These are phyloP conservation scores for Rhododendron kiyosumense DNA, from an alignment of 148 eudicot genomes.

Conservation along the genomic window DNA sequence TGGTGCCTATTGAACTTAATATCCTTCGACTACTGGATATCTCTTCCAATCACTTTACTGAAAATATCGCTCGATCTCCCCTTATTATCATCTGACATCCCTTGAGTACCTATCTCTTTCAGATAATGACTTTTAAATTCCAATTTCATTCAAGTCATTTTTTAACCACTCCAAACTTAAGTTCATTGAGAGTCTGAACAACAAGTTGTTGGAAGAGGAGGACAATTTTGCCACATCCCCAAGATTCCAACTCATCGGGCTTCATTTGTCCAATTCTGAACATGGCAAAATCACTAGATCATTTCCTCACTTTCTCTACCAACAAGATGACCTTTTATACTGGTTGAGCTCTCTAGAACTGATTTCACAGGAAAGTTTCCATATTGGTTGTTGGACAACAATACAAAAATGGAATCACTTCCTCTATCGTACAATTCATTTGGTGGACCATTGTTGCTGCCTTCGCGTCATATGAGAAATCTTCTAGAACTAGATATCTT, in stretches of 20 bases:
- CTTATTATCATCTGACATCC: background rate
- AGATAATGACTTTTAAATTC: conserved; percentile 1
- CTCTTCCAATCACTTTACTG: background rate
- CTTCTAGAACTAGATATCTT: background rate
- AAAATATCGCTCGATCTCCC: background rate
- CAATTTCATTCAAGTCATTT: conserved; percentile 13
- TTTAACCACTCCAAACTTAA: background rate
- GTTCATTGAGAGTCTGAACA: background rate
- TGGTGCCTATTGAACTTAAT: background rate
- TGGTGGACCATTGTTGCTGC: background rate
- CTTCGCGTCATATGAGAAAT: too few species aligned
- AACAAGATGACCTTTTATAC: too few species aligned
- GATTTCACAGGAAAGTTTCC: background rate
- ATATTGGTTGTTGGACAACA: conserved; percentile 8
- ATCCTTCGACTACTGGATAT: background rate
- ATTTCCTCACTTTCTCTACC: conserved; percentile 13
- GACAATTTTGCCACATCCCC: background rate
- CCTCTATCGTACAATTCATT: background rate
- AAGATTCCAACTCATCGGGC: conserved; percentile 9
- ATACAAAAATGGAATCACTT: background rate
- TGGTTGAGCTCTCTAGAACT: too few species aligned
- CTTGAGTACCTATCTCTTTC: conserved; percentile 4
- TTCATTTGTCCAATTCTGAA: background rate
- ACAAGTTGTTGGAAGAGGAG: background rate
- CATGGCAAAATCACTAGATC: background rate